These are phyloP conservation scores for Helenozyma rhizophorensis DNA, from an alignment of 805 yeast genomes.

Conservation along the genomic window DNA sequence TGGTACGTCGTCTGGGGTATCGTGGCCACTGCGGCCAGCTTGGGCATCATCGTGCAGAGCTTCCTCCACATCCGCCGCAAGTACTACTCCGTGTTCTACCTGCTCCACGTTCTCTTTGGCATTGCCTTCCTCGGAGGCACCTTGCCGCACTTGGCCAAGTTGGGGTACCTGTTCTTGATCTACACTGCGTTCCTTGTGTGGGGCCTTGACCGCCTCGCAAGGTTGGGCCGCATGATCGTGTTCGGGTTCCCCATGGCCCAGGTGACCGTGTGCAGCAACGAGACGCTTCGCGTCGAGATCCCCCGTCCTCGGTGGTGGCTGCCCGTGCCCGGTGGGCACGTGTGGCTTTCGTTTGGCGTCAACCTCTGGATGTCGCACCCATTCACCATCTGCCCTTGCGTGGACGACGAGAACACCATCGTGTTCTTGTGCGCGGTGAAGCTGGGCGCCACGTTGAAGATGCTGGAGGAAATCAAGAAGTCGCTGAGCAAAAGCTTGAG, in stretches of 20 bases:
- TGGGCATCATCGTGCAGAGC: constrained; percentile 44
- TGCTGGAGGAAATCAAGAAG: constrained; percentile 28
- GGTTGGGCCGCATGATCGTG: constrained; percentile 27
- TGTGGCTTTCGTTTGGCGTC: constrained; percentile 56
- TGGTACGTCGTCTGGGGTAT: constrained; percentile 31
- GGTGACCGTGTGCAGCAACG: constrained; percentile 38
- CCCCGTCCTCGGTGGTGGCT: constrained; percentile 47
- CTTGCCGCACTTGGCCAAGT: constrained; percentile 57
- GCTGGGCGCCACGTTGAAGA: constrained; percentile 55
- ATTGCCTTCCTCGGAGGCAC: constrained; percentile 47
- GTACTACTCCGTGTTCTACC: constrained; percentile 54
- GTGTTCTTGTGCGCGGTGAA: constrained; percentile 42
- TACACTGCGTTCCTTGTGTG: constrained; percentile 35
- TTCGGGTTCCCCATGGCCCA: constrained; percentile 38
- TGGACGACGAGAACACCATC: constrained; percentile 35
- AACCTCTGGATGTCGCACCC: constrained; percentile 66
- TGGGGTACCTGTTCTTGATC: constrained; percentile 30
- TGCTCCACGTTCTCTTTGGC: constrained; percentile 39
- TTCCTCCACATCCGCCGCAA: constrained; percentile 46
- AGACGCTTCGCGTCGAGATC: constrained; percentile 44
- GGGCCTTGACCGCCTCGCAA: constrained; percentile 36
- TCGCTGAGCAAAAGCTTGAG: constrained; percentile 28
- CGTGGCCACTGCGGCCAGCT: constrained; percentile 28
- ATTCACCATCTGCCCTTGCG: constrained; percentile 52
- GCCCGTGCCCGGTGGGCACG: constrained; percentile 52